Percentiles rank a stretch among this genome's conserved stretches.
Evolutionary conservation across 148 eudicot genomes (phyloP).

Genomic region (Rhododendron ferrugineum): DNA sequence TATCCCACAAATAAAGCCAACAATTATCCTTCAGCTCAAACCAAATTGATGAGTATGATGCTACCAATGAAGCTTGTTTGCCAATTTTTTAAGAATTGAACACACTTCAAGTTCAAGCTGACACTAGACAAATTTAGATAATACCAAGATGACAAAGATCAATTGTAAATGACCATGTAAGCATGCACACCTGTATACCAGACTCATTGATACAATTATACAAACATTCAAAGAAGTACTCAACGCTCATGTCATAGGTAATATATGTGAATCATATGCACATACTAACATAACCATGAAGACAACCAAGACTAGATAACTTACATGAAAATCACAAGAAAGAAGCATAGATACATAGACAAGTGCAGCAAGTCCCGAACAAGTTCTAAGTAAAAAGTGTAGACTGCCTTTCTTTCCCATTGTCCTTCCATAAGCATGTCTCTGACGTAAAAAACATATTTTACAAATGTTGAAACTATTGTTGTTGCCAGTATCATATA

Average conservation of each 20-base stretch:
- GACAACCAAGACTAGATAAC: slow-evolving; percentile 20
- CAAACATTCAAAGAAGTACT: slow-evolving; percentile 1
- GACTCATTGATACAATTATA: not conserved
- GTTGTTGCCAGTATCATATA: slow-evolving; percentile 97
- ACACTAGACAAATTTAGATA: not conserved
- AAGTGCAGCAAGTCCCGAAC: slow-evolving; percentile 89
- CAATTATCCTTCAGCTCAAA: not conserved
- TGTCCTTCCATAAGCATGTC: slow-evolving; percentile 99
- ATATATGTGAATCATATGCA: not conserved
- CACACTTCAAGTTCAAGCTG: not conserved
- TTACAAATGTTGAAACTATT: slow-evolving; percentile 79
- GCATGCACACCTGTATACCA: not conserved
- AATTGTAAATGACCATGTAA: not conserved
- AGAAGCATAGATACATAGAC: slow-evolving; percentile 96
- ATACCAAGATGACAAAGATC: not conserved
- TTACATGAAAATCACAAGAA: slow-evolving; percentile 90
- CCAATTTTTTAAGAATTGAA: not conserved
- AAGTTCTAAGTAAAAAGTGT: slow-evolving; percentile 94
- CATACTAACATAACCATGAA: not conserved
- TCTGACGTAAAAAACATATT: slow-evolving; percentile 74
- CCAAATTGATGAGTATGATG: not conserved
- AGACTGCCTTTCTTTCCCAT: slow-evolving; percentile 97
- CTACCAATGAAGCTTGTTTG: not conserved
- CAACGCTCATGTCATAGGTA: not conserved
- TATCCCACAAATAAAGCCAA: not conserved